Percentiles rank a stretch among this genome's conserved stretches.
phyloP scores from a whole-genome alignment of 352 stramenopile genomes.

The Elongisporangium anandrum region DNA sequence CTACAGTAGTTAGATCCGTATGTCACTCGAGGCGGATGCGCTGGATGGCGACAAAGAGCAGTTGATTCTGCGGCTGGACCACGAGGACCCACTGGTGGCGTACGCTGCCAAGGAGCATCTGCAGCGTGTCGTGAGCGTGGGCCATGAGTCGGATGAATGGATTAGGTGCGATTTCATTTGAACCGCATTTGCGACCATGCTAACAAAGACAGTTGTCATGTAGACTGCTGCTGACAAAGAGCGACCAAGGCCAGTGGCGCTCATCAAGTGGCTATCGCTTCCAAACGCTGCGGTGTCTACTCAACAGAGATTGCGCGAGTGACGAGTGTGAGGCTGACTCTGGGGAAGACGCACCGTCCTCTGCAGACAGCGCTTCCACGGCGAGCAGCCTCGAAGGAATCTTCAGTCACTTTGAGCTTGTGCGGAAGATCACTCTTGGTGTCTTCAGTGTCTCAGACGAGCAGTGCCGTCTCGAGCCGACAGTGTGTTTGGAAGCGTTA shows the following conservation, averaged over 20 bases:
- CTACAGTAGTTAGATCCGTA: too few relatives aligned
- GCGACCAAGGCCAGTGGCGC: not conserved
- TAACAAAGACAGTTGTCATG: not conserved
- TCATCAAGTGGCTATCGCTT: conserved; percentile 32
- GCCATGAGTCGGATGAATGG: conserved; percentile 8
- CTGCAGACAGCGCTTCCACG: not conserved
- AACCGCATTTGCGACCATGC: too few relatives aligned
- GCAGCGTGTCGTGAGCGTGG: conserved; percentile 6
- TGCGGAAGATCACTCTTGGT: not conserved
- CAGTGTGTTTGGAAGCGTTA: conserved; percentile 26
- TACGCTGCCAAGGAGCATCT: conserved; percentile 42
- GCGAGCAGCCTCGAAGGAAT: not conserved
- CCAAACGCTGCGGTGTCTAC: conserved; percentile 41
- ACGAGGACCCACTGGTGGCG: conserved; percentile 32
- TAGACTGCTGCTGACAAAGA: not conserved
- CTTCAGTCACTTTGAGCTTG: not conserved
- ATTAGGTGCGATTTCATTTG: not conserved
- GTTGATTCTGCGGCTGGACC: conserved; percentile 19
- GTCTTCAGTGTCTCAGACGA: not conserved
- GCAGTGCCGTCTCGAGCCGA: conserved; percentile 5
- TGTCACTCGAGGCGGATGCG: conserved; percentile 2
- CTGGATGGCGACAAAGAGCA: conserved; percentile 6
- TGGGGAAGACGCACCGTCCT: not conserved
- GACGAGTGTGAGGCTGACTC: conserved; percentile 1
- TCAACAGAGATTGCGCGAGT: conserved; percentile 10